A percentile compares a stretch with the other conserved stretches of the same genome.
Conservation (phyloP, 75 land plant species). For the Sequoiadendron giganteum region DNA sequence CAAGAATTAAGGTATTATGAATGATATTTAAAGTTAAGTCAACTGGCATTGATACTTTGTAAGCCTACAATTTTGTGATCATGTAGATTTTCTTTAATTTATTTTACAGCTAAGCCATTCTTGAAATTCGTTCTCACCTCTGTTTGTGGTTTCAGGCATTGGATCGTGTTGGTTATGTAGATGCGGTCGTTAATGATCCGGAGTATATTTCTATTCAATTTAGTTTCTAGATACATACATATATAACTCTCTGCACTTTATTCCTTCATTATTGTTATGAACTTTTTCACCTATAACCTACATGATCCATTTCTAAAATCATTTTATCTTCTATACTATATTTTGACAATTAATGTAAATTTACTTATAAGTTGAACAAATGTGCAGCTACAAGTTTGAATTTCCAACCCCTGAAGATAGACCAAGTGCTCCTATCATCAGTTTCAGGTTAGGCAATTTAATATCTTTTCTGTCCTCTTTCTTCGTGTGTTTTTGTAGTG, state of each 20-base stretch:
- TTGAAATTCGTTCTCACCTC: not conserved
- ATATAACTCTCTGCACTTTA: not conserved
- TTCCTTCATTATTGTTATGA: not conserved
- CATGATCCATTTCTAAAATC: constrained; percentile 10
- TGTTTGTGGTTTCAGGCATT: constrained; percentile 59
- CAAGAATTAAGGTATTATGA: constrained; percentile 85
- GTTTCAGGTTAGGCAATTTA: constrained; percentile 76
- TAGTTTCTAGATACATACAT: not conserved
- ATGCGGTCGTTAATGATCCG: constrained; percentile 96
- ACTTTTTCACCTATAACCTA: not conserved
- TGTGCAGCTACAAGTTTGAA: constrained; percentile 96
- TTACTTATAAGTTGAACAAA: not conserved
- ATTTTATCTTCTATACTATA: not conserved
- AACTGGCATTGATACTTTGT: not conserved
- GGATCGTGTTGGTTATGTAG: constrained; percentile 89
- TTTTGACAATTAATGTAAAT: not conserved
- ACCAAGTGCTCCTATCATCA: constrained; percentile 94
- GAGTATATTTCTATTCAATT: constrained; percentile 56
- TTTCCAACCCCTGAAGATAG: constrained; percentile 99
- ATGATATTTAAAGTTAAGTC: not conserved
- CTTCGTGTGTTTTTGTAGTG: not conserved
- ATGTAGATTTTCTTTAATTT: not conserved
- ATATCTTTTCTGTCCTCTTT: not conserved
- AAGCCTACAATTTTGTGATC: not conserved
- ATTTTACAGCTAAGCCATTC: not conserved